Evolutionary conservation across 768 basidiomycete genomes (phyloP).

Genomic region (Termitomyces sp.): DNA sequence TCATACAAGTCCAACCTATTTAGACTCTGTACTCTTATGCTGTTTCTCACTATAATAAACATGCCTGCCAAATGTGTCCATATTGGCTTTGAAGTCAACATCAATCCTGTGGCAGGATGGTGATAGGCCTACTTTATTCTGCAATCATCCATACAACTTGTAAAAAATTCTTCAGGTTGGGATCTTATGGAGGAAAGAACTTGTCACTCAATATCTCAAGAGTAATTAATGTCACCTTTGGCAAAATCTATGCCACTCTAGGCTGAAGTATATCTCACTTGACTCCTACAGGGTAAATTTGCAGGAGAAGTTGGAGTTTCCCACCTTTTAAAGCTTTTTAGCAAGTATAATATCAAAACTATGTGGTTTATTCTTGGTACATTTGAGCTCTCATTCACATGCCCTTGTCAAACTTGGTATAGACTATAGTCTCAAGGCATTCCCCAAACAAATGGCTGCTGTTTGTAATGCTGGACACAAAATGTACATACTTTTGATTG

Average conservation of each 20-base stretch:
- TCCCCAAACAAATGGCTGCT: conserved; percentile 62
- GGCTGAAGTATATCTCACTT: not conserved
- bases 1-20: not conserved
- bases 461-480: conserved; percentile 74
- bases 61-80: conserved; percentile 52
- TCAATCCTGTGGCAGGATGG: conserved; percentile 78
- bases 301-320: conserved; percentile 74
- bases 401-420: not conserved
- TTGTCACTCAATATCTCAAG: conserved; percentile 67
- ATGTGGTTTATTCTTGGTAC: conserved; percentile 75
- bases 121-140: conserved; percentile 15
- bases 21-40: not conserved
- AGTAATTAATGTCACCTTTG: conserved; percentile 23
- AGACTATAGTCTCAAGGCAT: conserved; percentile 73
- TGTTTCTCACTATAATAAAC: not conserved
- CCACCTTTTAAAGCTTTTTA: conserved; percentile 65
- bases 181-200: conserved; percentile 73
- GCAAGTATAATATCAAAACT: conserved; percentile 58
- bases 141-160: not conserved
- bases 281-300: conserved; percentile 46
- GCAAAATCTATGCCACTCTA: not conserved
- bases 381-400: not conserved
- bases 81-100: conserved; percentile 63
- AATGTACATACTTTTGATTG: conserved; percentile 31
- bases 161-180: conserved; percentile 39